Evolutionary conservation across 164 flowering plant genomes (phyloP), one percentile per base, ranked within the genome.

Genomic region (Platanus orientalis): DNA sequence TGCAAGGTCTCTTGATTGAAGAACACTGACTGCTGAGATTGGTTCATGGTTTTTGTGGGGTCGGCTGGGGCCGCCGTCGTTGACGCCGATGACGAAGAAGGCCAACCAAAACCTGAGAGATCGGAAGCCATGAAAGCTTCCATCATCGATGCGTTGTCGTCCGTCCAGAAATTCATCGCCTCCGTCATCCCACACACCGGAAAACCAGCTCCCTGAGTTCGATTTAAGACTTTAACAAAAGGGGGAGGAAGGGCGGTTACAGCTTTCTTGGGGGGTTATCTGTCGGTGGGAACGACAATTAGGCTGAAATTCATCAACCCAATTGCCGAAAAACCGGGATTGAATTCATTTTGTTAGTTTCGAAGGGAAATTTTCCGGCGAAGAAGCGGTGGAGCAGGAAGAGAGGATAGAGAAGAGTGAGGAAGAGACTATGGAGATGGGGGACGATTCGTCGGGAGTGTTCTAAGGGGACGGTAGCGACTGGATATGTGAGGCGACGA

Each of bases 41-140:
- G 64, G 16, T 23, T 4, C n/a, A 21, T 7, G 28, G 60, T 19
- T 39, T 47, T 45, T 2, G 69, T 0, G 0, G 70, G 64, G 14
- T 44, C 57, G 44, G 61, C 4, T 45, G 63, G 1, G 61, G 61
- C 20, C 27, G 23, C 3, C 4, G 74, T 21, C 5, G 78, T 60
- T 19, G 78, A 67, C 14, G 76, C 50, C 1, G 85, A 70, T 0
- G 83, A 52, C 20, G 81, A 72, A 13, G 80, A 66, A 0, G 83
- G 73, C 90, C 88, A 83, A 19, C 54, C 42, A 49, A 81, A 68
- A 1, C 83, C 53, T 7, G 83, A 30, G 24, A 82, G 73, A 68
- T 88, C 97, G 51, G 92, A 69, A 36, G 78, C 73, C 78, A 89
- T 84, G 66, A 89, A 87, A 7, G 90, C 86, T 25, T 92, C 97